Percentiles rank a stretch among this genome's conserved stretches.
Evolutionary conservation across 306 rosid genomes (phyloP).

Genomic region (barrel medic (Medicago truncatula)): MtrunA17r5.0-ANR NC_053043.1:49950001-49950500

Average conservation of each 20-base stretch:
- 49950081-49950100: constrained; percentile 18
- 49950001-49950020: constrained; percentile 34
- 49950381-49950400: constrained; percentile 88
- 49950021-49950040: constrained; percentile 5
- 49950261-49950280: constrained; percentile 3
- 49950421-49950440: constrained; percentile 86
- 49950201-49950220: constrained; percentile 5
- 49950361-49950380: constrained; percentile 62
- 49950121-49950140: constrained; percentile 1
- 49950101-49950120: constrained; percentile 2
- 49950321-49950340: constrained; percentile 26
- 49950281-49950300: not conserved
- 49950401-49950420: constrained; percentile 83
- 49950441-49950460: constrained; percentile 77
- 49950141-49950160: not conserved
- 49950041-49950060: constrained; percentile 5
- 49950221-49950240: not conserved
- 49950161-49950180: no score
- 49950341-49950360: constrained; percentile 20
- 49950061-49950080: not conserved
- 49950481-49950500: constrained; percentile 85
- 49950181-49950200: no score
- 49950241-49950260: not conserved
- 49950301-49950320: not conserved
- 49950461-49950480: constrained; percentile 73